phyloP scores from a whole-genome alignment of 208 protist genomes.

The Trichomonas tenax region DNA sequence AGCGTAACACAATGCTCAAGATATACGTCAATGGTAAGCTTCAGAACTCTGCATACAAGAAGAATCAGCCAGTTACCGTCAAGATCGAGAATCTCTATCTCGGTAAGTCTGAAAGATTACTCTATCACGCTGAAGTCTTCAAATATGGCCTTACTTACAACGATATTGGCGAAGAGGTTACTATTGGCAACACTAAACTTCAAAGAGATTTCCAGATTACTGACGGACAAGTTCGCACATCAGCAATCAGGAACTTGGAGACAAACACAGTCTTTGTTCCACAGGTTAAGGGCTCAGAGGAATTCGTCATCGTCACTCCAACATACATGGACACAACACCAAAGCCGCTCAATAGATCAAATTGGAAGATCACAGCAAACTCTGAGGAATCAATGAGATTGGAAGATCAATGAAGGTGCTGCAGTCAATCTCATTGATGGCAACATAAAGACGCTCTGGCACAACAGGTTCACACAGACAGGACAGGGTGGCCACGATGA shows the following conservation, averaged over 20 bases:
- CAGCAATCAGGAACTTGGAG: neutral
- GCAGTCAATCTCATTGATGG: neutral
- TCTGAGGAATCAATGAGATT: neutral
- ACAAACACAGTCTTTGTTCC: neutral
- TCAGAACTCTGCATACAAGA: neutral
- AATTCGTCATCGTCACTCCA: neutral
- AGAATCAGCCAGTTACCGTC: neutral
- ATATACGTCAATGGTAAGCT: neutral
- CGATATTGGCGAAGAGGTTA: neutral
- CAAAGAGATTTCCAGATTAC: neutral
- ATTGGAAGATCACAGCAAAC: neutral
- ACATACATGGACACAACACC: neutral
- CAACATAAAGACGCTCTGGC: neutral
- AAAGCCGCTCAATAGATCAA: neutral
- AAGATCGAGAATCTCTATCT: neutral
- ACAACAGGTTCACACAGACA: neutral
- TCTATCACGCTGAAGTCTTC: neutral
- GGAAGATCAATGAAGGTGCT: neutral
- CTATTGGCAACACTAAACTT: neutral
- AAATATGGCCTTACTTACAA: neutral
- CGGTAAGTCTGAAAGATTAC: neutral
- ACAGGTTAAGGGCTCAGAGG: neutral
- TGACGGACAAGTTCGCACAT: neutral
- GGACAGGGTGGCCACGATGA: conserved; percentile 10
- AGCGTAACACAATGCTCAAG: neutral